Evolutionary conservation across 441 rosid genomes (phyloP), one percentile per base, ranked within the genome.

Genomic region (Rhodomyrtus psidioides): DNA sequence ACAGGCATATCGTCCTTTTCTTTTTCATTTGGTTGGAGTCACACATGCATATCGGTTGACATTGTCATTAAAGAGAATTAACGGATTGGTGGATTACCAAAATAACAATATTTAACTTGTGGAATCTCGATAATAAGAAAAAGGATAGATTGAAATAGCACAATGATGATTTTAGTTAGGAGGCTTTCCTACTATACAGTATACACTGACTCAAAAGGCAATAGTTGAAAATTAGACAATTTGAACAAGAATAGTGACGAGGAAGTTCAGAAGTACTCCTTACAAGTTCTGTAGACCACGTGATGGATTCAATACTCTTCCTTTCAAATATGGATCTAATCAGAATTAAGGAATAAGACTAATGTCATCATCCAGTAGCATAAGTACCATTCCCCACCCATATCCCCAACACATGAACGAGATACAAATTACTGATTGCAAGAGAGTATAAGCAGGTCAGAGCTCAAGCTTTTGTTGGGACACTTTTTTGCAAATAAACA

Each of bases 301-400:
- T 42, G 83, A 91, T 79, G 12, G 95, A 93, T 89, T 91, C 91
- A 85, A 93, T 76, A 62, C 83, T 92, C 89, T 90, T 86, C 39
- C 89, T 82, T 87, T 93, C 93, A 23, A 92, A 26, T 34, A 93
- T 87, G 4, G 94, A 94, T 92, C 97, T 93, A 62, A 59, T 6
- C 81, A 44, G 81, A 70, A 87, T 90, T 85, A 89, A 46, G 87
- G 92, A 87, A 84, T 59, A 81, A 26, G 60, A 58, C 34, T 30
- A 4, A 34, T 49, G 12, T 12, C 24, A 42, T 9, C 44, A 13
- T 16, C 55, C 55, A 55, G 27, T 83, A 21, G 28, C 24, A 10
- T 7, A 76, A 83, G n/a, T 13, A 70, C 21, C 79, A 70, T 39
- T 30, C 24, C 34, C 49, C 9, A 70, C 15, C 49, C 79, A 34